Conservation (phyloP, 768 basidiomycete genomes). For the Leucocoprinus leucothites region DNA sequence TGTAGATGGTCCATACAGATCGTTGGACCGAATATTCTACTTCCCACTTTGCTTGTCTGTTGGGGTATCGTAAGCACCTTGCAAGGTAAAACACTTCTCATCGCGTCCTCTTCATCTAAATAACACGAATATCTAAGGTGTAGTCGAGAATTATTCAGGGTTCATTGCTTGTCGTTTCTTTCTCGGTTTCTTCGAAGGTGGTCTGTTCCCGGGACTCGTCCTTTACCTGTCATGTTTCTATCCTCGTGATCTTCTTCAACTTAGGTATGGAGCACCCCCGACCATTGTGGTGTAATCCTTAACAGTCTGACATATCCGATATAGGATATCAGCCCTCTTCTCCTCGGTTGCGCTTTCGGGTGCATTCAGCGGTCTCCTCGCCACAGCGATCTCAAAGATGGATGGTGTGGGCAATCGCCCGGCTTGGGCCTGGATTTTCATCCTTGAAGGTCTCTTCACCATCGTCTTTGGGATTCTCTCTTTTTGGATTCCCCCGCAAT, state of each 20-base stretch:
- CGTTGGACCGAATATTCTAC: background rate
- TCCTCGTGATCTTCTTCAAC: background rate
- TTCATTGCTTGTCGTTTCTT: background rate
- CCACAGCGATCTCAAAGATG: background rate
- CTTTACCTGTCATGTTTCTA: background rate
- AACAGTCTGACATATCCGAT: background rate
- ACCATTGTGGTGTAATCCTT: background rate
- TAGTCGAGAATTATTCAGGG: background rate
- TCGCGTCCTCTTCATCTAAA: slow-evolving; percentile 1
- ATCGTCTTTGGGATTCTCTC: background rate
- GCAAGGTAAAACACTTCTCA: background rate
- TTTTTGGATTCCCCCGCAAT: background rate
- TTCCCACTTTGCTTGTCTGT: background rate
- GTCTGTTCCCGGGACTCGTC: background rate
- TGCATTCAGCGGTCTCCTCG: background rate
- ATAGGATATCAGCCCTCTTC: background rate
- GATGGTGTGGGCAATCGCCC: background rate
- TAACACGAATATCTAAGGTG: background rate
- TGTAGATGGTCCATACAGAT: no score
- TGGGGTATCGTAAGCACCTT: background rate
- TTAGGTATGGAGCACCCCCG: background rate
- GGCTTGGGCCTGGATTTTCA: background rate
- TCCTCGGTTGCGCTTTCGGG: background rate
- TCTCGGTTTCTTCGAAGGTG: background rate
- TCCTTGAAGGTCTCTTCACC: background rate